Conservation (phyloP, 2,329 filamentous ascomycete species). For the Gaeumannomyces tritici region DNA sequence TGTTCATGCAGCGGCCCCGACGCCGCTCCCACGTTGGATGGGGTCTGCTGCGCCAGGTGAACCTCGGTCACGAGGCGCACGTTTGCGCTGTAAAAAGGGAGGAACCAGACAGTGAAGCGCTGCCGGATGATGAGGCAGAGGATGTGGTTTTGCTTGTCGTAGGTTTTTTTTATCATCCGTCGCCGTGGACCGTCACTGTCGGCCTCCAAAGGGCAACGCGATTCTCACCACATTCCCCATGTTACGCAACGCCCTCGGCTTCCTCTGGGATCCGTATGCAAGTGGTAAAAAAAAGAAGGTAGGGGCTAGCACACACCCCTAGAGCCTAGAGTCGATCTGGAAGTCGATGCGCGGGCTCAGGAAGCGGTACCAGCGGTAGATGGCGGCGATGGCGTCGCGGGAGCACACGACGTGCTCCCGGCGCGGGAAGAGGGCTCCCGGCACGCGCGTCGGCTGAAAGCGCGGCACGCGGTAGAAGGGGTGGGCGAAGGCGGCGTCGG, state of each 20-base stretch:
- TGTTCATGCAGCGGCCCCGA: not conserved
- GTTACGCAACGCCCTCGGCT: too few species aligned
- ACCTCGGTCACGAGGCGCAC: slow-evolving; percentile 62
- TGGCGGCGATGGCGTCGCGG: slow-evolving; percentile 53
- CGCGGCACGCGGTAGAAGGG: slow-evolving; percentile 33
- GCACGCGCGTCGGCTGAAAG: slow-evolving; percentile 35
- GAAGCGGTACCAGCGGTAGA: slow-evolving; percentile 81
- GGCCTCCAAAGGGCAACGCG: too few species aligned
- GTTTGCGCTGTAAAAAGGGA: slow-evolving; percentile 63
- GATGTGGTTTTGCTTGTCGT: slow-evolving; percentile 53
- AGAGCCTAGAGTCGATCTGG: slow-evolving; percentile 47
- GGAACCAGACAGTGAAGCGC: slow-evolving; percentile 65
- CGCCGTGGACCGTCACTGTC: too few species aligned
- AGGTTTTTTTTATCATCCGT: slow-evolving; percentile 35
- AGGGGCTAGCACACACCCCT: slow-evolving; percentile 26
- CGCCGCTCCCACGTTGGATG: slow-evolving; percentile 15
- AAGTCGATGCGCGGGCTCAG: slow-evolving; percentile 66
- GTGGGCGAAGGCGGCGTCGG: slow-evolving; percentile 10
- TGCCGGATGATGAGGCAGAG: slow-evolving; percentile 70
- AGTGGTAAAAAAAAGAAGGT: too few species aligned
- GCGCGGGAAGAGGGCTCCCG: slow-evolving; percentile 33
- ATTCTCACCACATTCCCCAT: too few species aligned
- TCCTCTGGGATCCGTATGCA: too few species aligned
- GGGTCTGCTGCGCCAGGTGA: slow-evolving; percentile 22
- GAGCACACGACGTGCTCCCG: slow-evolving; percentile 43